Base-by-base conservation (phyloP, 768 basidiomycete species). In the Psilocybe sp. region DNA sequence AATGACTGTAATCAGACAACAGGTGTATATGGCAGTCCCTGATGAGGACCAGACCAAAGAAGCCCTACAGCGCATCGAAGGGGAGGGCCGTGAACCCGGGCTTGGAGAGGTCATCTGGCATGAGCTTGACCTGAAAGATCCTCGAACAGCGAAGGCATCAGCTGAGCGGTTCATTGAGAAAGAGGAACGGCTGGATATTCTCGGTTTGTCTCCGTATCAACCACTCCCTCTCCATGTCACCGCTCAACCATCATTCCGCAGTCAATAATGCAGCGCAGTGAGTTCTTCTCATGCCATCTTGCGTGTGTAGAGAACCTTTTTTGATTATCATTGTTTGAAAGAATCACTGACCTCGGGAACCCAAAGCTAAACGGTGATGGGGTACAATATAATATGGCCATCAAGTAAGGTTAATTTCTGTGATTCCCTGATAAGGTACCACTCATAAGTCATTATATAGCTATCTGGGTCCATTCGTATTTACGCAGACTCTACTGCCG, bases 141-240 rank as follows among this genome's bases (percentile, higher is more conserved):
- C 80, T 7, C 65, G 69, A 32, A 62, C 65, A 23, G 76, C 75
- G 19, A 79, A 73, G 54, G 60, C 56, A 28, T 58, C 75, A 2
- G 83, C 78, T 0, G 70, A 76, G 44, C 72, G 66, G 32, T 77
- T 84, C 52, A 59, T 77, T 63, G 56, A 42, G 47, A 75, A 62
- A 56, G 82, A 85, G 57, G 62, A 61, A 34, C 68, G 80, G 28
- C 59, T 86, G 43, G 83, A 86, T 55, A 67, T 83, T 12, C 57
- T 85, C n/a, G 54, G 82, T 82, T 19, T 18, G 56, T 50, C 4
- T 31, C 35, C 19, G 19, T 14, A 40, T 6, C 35, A 31, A 18
- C 4, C 46, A 34, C 37, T 15, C 23, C 11, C n/a, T 34, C 28
- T 43, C 47, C 31, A 28, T 32, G 12, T 23, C 34, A 18, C n/a